Base-by-base conservation (phyloP, 1,139 yeast species). In the Pichia norvegensis region DNA sequence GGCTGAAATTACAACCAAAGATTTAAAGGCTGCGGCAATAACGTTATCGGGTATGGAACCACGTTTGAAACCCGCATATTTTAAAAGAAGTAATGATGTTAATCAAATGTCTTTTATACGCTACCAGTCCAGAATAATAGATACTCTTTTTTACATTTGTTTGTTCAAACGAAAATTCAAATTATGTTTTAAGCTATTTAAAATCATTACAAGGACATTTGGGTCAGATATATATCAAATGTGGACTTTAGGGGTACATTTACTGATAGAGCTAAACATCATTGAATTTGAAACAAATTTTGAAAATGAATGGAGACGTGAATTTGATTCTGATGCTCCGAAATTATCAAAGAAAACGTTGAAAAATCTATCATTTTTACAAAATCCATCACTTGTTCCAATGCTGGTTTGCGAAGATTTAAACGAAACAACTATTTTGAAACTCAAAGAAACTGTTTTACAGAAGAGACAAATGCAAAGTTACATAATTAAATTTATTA, bases 161-260 rank as follows among this genome's bases (percentile, higher is more conserved):
- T 58, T 81, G 5, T 58, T 74, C 36, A 60, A 69, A 23, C 57
- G 66, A 33, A 70, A 78, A n/a, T 81, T 85, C 85, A 55, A 60
- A 9, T 43, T 66, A 16, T 81, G 84, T 0, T 78, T 76, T 54
- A 69, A 69, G 46, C 62, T 76, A n/a, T 78, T 78, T 53, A 61
- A 76, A 20, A 47, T 74, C 2, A 54, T 81, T 33, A 60, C 79
- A 1, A 59, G 81, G 44, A 58, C 74, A 1, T 74, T 74, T 1
- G 60, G 61, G 2, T 68, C 76, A 5, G 85, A 81, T 58, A 57
- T 79, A 2, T 64, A 78, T 48, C 63, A 72, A 2, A 60, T 80
- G 10, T 81, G 87, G 86, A 75, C 81, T 1, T 41, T 79, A 1
- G 86, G 84, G 0, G 62, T 78, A 4, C 72, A 69, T 42, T 67